Base-by-base conservation (phyloP, 345 rosid genomes). In the Jatropha curcas region DNA sequence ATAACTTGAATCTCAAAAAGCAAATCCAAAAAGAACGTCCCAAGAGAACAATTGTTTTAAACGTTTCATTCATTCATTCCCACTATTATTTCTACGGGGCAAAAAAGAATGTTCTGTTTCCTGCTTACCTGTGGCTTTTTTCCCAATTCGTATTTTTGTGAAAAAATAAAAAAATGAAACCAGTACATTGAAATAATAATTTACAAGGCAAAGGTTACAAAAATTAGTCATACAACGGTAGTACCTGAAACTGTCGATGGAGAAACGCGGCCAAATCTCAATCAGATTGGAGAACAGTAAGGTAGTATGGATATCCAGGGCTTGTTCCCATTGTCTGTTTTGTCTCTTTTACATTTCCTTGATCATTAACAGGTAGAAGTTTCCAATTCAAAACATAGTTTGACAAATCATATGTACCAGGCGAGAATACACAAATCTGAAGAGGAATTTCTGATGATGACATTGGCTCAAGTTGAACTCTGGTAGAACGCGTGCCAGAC, bases 401-500 rank as follows among this genome's bases (percentile, higher is more conserved):
- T 24, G 99, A 91, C 4, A 95, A 84, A 73, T 93, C 91, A 53
- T 88, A 91, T 28, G 85, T 74, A 45, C 99, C 97, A 0, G 97
- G 96, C 57, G 89, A 82, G 71, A 95, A 93, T 69, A 88, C 77
- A 25, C 89, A 89, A 65, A 93, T 76, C 86, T 85, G 86, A 77
- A 93, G 88, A 24, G 91, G 88, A 76, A 91, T 78, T 80, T 83
- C 86, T 0, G 67, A 48, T 12, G 86, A 77, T 22, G 97, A 91
- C 72, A 75, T 50, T 17, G 99, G 92, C 76, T 81, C 83, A 57
- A 90, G 76, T 70, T 39, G 77, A 69, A 87, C 77, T 65, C 77
- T 88, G 61, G 91, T 90, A 31, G 86, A 84, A 76, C 93, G 90
- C 59, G 96, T 81, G 50, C 91, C 97, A 53, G 89, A 86, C 99